Conservation (phyloP, 2,329 filamentous ascomycete genomes). For the Beauveria caledonica region DNA sequence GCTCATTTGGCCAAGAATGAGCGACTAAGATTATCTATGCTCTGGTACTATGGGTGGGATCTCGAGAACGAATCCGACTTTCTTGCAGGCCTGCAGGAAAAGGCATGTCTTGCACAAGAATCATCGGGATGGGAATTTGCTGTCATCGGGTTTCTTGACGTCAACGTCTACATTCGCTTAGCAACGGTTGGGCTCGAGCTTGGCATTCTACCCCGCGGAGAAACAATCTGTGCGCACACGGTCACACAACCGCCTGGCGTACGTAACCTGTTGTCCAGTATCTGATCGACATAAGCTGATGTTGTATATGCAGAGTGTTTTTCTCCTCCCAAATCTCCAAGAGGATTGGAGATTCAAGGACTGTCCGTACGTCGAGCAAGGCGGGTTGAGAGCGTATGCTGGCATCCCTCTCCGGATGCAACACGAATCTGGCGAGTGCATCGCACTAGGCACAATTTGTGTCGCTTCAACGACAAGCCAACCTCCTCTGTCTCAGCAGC, state of each 20-base stretch:
- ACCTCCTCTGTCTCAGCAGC: slow-evolving; percentile 22
- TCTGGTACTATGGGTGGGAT: slow-evolving; percentile 36
- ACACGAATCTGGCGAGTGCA: slow-evolving; percentile 29
- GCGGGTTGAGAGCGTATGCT: slow-evolving; percentile 33
- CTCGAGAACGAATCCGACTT: slow-evolving; percentile 32
- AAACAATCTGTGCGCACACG: slow-evolving; percentile 37
- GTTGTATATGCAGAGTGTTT: slow-evolving; percentile 22
- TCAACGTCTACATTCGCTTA: slow-evolving; percentile 34
- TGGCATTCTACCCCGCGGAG: slow-evolving; percentile 34
- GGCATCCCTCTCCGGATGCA: slow-evolving; percentile 32
- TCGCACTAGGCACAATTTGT: slow-evolving; percentile 35
- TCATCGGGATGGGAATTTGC: slow-evolving; percentile 37
- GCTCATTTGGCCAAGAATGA: slow-evolving; percentile 21
- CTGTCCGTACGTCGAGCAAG: slow-evolving; percentile 31
- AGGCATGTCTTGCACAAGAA: slow-evolving; percentile 31
- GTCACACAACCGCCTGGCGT: slow-evolving; percentile 27
- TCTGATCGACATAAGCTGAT: background rate
- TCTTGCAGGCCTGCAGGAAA: slow-evolving; percentile 32
- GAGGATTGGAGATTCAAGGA: slow-evolving; percentile 35
- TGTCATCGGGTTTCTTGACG: slow-evolving; percentile 35
- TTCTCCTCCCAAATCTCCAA: slow-evolving; percentile 32
- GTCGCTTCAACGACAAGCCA: slow-evolving; percentile 29
- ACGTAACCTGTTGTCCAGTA: slow-evolving; percentile 8
- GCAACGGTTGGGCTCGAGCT: slow-evolving; percentile 33
- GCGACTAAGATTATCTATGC: slow-evolving; percentile 24